Conservation (phyloP, 1,284 basidiomycete genomes). For the Heterobasidion occidentale region DNA sequence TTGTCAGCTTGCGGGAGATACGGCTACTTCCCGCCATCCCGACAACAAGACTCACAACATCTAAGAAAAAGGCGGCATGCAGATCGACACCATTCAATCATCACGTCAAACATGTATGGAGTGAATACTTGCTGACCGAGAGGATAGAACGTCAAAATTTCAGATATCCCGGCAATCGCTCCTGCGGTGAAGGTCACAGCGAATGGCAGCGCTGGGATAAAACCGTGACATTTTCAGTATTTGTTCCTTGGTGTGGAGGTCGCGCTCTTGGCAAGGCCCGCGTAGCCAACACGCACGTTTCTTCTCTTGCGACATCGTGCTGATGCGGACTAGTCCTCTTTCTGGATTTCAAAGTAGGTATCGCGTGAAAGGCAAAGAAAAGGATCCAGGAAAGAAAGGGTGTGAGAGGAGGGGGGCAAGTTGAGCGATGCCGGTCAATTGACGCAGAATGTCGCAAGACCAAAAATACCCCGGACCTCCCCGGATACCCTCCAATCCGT, state of each 20-base stretch:
- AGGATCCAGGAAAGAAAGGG: too few species aligned
- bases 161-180: slow-evolving; percentile 82
- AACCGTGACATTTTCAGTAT: background rate
- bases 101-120: background rate
- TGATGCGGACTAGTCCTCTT: background rate
- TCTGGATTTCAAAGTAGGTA: background rate
- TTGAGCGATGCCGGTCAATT: too few species aligned
- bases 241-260: background rate
- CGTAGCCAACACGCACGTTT: slow-evolving; percentile 2
- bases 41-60: slow-evolving; percentile 21
- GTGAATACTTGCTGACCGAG: slow-evolving; percentile 53
- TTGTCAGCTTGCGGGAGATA: background rate
- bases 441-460: too few species aligned
- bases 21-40: background rate
- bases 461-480: too few species aligned
- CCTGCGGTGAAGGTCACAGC: slow-evolving; percentile 85
- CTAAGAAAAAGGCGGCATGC: slow-evolving; percentile 10
- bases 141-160: slow-evolving; percentile 91
- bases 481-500: too few species aligned
- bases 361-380: too few species aligned
- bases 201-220: slow-evolving; percentile 67
- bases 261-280: background rate
- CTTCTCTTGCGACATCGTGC: background rate
- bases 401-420: too few species aligned
- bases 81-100: background rate